Evolutionary conservation across 164 flowering plant genomes (phyloP).

Genomic region (Taxillus chinensis): DNA sequence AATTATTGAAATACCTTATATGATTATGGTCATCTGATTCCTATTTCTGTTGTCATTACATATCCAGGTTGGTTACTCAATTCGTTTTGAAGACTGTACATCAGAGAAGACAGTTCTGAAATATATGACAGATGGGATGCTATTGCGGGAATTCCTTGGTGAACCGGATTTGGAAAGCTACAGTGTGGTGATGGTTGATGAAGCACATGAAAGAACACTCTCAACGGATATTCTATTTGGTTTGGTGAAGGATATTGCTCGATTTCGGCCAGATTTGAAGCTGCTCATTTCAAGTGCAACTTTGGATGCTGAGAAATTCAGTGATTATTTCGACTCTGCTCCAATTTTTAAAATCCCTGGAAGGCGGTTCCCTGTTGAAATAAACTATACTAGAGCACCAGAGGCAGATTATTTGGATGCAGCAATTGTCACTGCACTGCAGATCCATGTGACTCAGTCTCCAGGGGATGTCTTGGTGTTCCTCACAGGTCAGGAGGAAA

Average conservation of each 20-base stretch:
- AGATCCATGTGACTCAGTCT: constrained; percentile 74
- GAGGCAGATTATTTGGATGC: constrained; percentile 97
- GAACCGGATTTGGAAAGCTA: constrained; percentile 91
- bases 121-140: constrained; percentile 99
- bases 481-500: constrained; percentile 91
- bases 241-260: constrained; percentile 88
- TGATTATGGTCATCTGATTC: not conserved
- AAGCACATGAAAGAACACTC: constrained; percentile 95
- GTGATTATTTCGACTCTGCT: constrained; percentile 90
- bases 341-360: constrained; percentile 94
- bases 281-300: constrained; percentile 98
- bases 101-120: constrained; percentile 87
- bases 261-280: constrained; percentile 84
- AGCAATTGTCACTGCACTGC: constrained; percentile 81
- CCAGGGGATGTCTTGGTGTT: constrained; percentile 86
- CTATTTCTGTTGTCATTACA: not conserved
- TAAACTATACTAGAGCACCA: constrained; percentile 82
- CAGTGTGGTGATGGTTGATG: constrained; percentile 98
- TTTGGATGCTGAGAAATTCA: constrained; percentile 94
- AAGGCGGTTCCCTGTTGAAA: constrained; percentile 88
- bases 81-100: constrained; percentile 97
- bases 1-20: no score
- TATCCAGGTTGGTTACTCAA: constrained; percentile 89
- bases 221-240: constrained; percentile 95
- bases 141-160: constrained; percentile 86